phyloP scores from a whole-genome alignment of 2,329 filamentous ascomycete genomes.

The Teratosphaeria nubilosa region DNA sequence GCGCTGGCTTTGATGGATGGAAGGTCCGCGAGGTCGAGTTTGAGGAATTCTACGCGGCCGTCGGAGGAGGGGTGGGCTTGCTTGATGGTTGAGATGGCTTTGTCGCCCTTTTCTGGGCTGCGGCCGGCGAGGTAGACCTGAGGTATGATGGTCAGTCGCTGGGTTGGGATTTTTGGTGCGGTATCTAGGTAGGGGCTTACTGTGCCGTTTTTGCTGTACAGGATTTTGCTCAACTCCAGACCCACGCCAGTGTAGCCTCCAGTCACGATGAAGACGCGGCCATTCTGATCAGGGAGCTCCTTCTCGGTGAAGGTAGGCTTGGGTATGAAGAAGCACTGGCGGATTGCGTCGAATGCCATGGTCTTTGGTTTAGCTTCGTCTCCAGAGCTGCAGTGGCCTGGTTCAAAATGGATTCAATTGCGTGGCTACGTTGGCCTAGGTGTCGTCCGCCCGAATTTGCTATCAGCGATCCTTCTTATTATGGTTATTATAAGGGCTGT shows the following conservation, averaged over 20 bases:
- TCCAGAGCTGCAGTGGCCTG: too few species aligned
- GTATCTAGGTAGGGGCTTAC: constrained; percentile 9
- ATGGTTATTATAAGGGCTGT: too few species aligned
- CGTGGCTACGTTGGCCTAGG: too few species aligned
- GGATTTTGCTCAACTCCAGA: constrained; percentile 42
- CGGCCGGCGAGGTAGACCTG: constrained; percentile 45
- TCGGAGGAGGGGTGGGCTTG: constrained; percentile 25
- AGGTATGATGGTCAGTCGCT: neutral
- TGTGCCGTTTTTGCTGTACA: constrained; percentile 45
- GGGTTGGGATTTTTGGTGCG: neutral
- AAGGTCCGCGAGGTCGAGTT: constrained; percentile 35
- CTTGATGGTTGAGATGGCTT: constrained; percentile 38
- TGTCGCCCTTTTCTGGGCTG: constrained; percentile 33
- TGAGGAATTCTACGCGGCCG: constrained; percentile 35
- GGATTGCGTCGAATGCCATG: constrained; percentile 6
- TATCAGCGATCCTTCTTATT: too few species aligned
- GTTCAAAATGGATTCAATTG: too few species aligned
- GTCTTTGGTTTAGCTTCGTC: neutral
- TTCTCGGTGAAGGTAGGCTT: constrained; percentile 33
- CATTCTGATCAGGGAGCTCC: constrained; percentile 32
- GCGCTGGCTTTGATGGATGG: constrained; percentile 25
- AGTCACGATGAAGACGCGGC: constrained; percentile 44
- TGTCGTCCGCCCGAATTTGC: too few species aligned
- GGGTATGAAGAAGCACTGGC: constrained; percentile 20
- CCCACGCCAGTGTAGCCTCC: constrained; percentile 42